Evolutionary conservation across 2,329 filamentous ascomycete species (phyloP), one percentile per base, ranked within the genome.

Genomic region (Fusarium pseudograminearum): DNA sequence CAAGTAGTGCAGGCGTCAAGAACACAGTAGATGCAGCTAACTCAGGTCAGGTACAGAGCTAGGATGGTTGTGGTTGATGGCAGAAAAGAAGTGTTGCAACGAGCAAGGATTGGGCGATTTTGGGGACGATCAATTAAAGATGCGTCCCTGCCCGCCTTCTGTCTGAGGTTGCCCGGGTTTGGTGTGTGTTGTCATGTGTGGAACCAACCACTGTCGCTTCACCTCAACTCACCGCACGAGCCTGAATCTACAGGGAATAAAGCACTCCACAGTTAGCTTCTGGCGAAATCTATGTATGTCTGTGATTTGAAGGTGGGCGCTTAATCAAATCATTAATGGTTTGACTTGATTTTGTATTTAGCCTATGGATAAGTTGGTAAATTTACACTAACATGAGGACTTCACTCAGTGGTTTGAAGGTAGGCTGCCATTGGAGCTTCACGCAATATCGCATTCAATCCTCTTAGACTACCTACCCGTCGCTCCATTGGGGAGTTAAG

Each of bases 91-190:
- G 70, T 62, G 65, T 59, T 59, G 70, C 61, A 61, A 66, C 41
- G 55, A 65, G 61, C 73, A 74, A 63, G 73, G 73, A 68, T 74
- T 74, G 65, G 71, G 48, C 59, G 57, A 58, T n/a, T 50, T 58
- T 51, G 54, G 64, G 59, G 62, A 54, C 54, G 42, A 67, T 70
- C 71, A 71, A 72, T 73, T 67, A 61, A 64, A 67, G 58, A 62
- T 56, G 60, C 56, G 50, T 70, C 57, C 46, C 47, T 24, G 14
- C 34, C 57, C 55, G 45, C 40, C 20, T 42, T 66, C 48, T 54
- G 50, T 66, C 61, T 47, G 41, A 36, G 33, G 22, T 30, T 28
- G n/a, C n/a, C n/a, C n/a, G 51, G 47, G 28, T 18, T 45, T 60
- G 28, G 42, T 62, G 57, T 62, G 57, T 56, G 60, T 56, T 64